Base-by-base conservation (phyloP, 352 stramenopile genomes). In the Phytophthora sp. region DNA sequence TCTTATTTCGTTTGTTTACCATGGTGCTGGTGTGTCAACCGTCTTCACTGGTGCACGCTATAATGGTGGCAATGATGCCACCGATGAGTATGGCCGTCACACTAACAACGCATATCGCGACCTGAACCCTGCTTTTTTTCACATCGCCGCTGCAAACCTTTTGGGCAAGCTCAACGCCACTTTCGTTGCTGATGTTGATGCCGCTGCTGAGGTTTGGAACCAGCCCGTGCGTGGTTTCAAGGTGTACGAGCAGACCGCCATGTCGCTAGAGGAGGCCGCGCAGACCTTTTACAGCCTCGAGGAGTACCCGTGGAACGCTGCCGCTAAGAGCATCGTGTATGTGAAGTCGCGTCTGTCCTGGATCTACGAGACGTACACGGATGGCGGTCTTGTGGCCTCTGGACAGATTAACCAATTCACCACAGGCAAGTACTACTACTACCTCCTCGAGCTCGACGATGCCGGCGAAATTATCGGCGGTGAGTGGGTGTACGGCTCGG, bases 161-260 rank as follows among this genome's bases (percentile, higher is more conserved):
- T 56, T 88, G 4, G 73, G 64, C 13, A 62, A 62, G 10, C 49
- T 76, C 15, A 78, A 78, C 15, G 20, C 70, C n/a, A 54, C 71
- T 2, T 82, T 88, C 41, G 60, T 88, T 7, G 50, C 75, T 18
- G 79, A 88, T 30, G 67, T 83, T 1, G 37, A 54, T 2, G 62
- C 66, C 1, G 60, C 31, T 21, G 24, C 49, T 1, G 55, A 81
- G 41, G 77, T 89, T 18, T 89, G 80, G 77, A 89, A 89, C 62
- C 74, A 84, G 52, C 80, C 80, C 4, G 66, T 89, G 26, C 58
- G 57, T 15, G 68, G 60, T 54, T 87, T 81, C 72, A 59, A 72
- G 30, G 74, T 69, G 41, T 87, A 73, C 59, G 50, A 78, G 37
- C 43, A 76, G 23, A 58, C 62, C 26, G 45, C 50, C 10, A 69